phyloP scores from a whole-genome alignment of 345 rosid species.

The Luvunga scandens region DNA sequence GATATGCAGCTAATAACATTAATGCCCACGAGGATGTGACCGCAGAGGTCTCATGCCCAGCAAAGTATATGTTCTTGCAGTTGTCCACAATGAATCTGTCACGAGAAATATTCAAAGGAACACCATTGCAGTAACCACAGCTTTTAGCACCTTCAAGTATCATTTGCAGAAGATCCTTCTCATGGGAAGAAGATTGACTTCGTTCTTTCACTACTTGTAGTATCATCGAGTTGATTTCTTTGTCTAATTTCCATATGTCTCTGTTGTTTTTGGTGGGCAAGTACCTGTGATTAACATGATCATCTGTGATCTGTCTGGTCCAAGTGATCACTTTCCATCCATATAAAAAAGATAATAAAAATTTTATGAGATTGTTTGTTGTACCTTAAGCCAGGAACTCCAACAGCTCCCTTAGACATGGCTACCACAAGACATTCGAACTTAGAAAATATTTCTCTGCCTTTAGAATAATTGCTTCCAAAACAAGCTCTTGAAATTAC shows the following conservation, averaged over 20 bases:
- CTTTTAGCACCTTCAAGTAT: slow-evolving; percentile 34
- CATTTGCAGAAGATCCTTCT: slow-evolving; percentile 47
- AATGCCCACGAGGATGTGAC: slow-evolving; percentile 36
- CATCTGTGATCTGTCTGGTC: not conserved
- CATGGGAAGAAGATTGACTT: not conserved
- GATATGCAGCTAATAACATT: slow-evolving; percentile 39
- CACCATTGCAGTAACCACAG: slow-evolving; percentile 7
- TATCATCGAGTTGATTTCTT: slow-evolving; percentile 26
- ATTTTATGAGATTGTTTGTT: not conserved
- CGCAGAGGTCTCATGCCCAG: slow-evolving; percentile 54
- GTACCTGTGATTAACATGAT: slow-evolving; percentile 16
- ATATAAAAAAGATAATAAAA: no score
- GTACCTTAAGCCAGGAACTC: slow-evolving; percentile 38
- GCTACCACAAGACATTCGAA: slow-evolving; percentile 33
- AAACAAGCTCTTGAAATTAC: slow-evolving; percentile 53
- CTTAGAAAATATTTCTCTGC: slow-evolving; percentile 43
- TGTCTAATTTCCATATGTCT: slow-evolving; percentile 43
- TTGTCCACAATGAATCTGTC: slow-evolving; percentile 46
- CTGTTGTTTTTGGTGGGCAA: slow-evolving; percentile 32
- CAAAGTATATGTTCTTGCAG: slow-evolving; percentile 56
- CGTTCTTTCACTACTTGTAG: slow-evolving; percentile 28
- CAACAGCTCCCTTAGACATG: slow-evolving; percentile 27
- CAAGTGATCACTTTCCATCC: not conserved
- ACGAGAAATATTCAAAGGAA: slow-evolving; percentile 13
- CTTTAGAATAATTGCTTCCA: slow-evolving; percentile 45